A percentile compares a stretch with the other conserved stretches of the same genome.
Conservation (phyloP, 768 basidiomycete species). For the Xerocomus potaroensis region DNA sequence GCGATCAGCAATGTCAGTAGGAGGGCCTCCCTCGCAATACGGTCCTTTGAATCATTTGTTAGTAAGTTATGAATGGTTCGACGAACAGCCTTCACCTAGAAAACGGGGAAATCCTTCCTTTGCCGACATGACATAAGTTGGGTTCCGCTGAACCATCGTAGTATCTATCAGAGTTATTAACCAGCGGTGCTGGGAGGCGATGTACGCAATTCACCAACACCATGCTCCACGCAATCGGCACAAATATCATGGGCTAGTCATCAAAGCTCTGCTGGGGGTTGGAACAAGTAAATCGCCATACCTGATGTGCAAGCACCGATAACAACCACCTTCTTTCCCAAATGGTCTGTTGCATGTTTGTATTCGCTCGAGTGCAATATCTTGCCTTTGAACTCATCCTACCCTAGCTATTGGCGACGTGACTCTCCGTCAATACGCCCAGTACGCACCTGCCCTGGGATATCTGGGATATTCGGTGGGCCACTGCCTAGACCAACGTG, state of each 20-base stretch:
- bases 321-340: conserved; percentile 68
- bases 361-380: conserved; percentile 57
- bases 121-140: conserved; percentile 51
- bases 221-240: conserved; percentile 41
- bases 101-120: conserved; percentile 35
- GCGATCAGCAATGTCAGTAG: conserved; percentile 52
- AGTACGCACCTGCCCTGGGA: conserved; percentile 39
- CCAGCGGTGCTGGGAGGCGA: background rate
- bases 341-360: conserved; percentile 49
- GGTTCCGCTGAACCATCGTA: conserved; percentile 47
- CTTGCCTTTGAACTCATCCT: conserved; percentile 61
- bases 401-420: conserved; percentile 2
- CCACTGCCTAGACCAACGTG: conserved; percentile 47
- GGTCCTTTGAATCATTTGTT: conserved; percentile 17
- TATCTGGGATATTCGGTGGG: conserved; percentile 39
- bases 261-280: background rate
- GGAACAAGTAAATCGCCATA: conserved; percentile 24
- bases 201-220: conserved; percentile 35
- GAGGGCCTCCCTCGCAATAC: conserved; percentile 44
- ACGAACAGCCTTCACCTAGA: conserved; percentile 12
- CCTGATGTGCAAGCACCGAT: conserved; percentile 64
- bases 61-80: conserved; percentile 11
- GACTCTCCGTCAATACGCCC: background rate
- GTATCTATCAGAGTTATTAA: conserved; percentile 30
- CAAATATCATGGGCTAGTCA: conserved; percentile 45